Conservation (phyloP, 2,329 filamentous ascomycete genomes). For the Cercospora citrullina region DNA sequence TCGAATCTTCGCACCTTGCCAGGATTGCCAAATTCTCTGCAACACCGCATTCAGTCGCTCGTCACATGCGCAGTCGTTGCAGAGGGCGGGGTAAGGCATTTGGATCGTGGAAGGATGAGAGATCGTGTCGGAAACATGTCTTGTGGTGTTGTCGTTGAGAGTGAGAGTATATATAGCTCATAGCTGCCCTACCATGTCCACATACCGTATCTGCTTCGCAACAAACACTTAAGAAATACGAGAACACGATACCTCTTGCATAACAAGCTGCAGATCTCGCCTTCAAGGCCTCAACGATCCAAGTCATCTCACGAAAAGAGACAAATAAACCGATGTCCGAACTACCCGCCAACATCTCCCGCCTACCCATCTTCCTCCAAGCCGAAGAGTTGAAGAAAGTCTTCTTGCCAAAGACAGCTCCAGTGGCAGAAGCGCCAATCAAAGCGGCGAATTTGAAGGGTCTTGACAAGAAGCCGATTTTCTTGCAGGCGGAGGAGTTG, state of each 20-base stretch:
- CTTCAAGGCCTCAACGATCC: no score
- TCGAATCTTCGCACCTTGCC: neutral
- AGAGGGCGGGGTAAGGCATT: neutral
- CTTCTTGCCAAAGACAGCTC: neutral
- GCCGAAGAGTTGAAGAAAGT: neutral
- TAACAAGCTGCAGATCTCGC: neutral
- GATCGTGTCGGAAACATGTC: neutral
- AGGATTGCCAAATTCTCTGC: neutral
- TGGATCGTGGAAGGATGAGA: neutral
- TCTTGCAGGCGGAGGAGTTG: slow-evolving; percentile 7
- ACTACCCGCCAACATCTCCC: neutral
- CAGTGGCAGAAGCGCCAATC: neutral
- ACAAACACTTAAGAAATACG: neutral
- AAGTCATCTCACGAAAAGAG: neutral
- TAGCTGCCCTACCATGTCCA: neutral
- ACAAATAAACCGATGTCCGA: neutral
- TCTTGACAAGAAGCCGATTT: neutral
- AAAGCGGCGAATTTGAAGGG: neutral
- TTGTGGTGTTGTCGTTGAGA: neutral
- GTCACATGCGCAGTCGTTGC: neutral
- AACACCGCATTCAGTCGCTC: neutral
- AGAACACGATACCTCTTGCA: neutral
- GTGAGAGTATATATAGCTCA: neutral
- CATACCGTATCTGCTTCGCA: neutral
- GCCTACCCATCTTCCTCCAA: neutral